Evolutionary conservation across 352 stramenopile species (phyloP).

Genomic region (Thalassiosira sp.): DNA sequence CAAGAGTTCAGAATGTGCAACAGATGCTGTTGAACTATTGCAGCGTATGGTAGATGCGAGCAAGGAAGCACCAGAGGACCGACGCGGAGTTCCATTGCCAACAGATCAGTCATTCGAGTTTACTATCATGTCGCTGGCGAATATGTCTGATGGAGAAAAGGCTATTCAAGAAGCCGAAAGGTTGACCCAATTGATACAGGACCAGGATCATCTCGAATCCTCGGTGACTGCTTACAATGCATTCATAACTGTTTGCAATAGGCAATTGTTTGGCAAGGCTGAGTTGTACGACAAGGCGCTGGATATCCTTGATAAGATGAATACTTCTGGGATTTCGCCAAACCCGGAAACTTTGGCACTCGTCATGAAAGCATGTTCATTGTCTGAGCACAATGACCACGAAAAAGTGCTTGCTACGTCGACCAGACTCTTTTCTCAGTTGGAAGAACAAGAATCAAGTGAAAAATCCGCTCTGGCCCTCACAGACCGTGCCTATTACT

Average conservation of each 20-base stretch:
- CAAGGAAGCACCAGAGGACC: conserved; percentile 18
- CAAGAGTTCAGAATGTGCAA: conserved; percentile 35
- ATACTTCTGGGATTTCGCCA: conserved; percentile 29
- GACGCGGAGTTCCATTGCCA: conserved; percentile 41
- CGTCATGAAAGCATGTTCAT: conserved; percentile 54
- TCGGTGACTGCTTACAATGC: conserved; percentile 56
- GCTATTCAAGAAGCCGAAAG: conserved; percentile 36
- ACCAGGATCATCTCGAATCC: conserved; percentile 35
- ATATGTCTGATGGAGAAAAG: conserved; percentile 27
- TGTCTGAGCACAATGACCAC: conserved; percentile 37
- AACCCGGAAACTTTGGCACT: conserved; percentile 44
- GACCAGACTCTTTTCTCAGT: conserved; percentile 39
- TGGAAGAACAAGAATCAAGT: conserved; percentile 33
- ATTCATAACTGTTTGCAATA: conserved; percentile 38
- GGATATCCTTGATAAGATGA: conserved; percentile 37
- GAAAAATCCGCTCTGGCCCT: conserved; percentile 38
- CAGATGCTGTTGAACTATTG: conserved; percentile 45
- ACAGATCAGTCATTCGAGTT: conserved; percentile 54
- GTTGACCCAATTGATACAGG: conserved; percentile 54
- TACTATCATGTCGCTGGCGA: conserved; percentile 36
- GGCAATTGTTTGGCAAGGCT: conserved; percentile 23
- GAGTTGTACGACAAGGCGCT: conserved; percentile 39
- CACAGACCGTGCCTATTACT: conserved; percentile 44
- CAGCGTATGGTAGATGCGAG: conserved; percentile 48
- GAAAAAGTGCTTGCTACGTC: conserved; percentile 37